Evolutionary conservation across 2,329 filamentous ascomycete species (phyloP).

Genomic region (Penicillium sclerotiorum): DNA sequence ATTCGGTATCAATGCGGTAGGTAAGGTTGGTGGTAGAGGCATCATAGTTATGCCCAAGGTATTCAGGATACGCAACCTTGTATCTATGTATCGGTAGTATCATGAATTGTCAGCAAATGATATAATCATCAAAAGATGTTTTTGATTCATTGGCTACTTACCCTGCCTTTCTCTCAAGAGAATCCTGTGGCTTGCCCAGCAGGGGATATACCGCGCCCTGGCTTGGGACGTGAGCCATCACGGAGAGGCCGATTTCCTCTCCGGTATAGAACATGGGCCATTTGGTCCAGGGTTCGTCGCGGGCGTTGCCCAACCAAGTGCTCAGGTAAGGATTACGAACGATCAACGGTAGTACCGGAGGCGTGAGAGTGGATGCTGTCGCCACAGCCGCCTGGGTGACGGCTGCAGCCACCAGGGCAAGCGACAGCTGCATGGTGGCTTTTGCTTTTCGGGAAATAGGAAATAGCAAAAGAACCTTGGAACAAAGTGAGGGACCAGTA

Average conservation of each 20-base stretch:
- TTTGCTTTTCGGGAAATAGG: constrained; percentile 10
- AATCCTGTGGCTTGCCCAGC: constrained; percentile 67
- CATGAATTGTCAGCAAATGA: constrained; percentile 7
- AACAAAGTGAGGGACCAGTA: no score
- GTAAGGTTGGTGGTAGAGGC: constrained; percentile 71
- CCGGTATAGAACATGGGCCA: constrained; percentile 90
- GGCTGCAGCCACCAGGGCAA: constrained; percentile 34
- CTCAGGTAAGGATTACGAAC: constrained; percentile 78
- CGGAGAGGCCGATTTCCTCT: constrained; percentile 64
- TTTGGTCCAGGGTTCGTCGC: constrained; percentile 74
- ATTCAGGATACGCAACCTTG: constrained; percentile 60
- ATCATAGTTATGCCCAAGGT: constrained; percentile 66
- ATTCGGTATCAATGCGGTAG: constrained; percentile 58
- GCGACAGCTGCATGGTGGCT: constrained; percentile 35
- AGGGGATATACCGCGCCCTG: constrained; percentile 65
- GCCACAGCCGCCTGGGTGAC: constrained; percentile 46
- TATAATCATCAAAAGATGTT: background rate
- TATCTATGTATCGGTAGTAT: no score
- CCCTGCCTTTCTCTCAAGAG: constrained; percentile 49
- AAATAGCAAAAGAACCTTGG: constrained; percentile 7
- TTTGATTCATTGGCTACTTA: constrained; percentile 24
- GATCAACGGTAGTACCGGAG: constrained; percentile 71
- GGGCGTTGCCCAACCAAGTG: constrained; percentile 72
- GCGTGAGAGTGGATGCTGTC: constrained; percentile 57
- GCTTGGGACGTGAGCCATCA: constrained; percentile 64